phyloP scores from a whole-genome alignment of 495 filamentous ascomycete genomes.

The Podospora appendiculata region DNA sequence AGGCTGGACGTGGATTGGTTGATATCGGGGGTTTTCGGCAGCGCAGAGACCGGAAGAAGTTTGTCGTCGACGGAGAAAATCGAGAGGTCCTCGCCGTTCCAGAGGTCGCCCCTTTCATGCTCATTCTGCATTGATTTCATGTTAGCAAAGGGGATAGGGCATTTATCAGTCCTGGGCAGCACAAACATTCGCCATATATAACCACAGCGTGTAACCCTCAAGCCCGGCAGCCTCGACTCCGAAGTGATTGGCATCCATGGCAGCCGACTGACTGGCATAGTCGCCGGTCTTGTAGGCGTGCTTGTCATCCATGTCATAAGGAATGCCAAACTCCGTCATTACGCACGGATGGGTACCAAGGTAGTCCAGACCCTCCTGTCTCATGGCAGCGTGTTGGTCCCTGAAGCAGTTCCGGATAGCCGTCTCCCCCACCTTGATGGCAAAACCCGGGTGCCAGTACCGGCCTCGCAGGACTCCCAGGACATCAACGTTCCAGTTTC shows the following conservation, averaged over 20 bases:
- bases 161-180: neutral
- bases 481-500: slow-evolving; percentile 93
- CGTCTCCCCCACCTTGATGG: slow-evolving; percentile 85
- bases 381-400: slow-evolving; percentile 83
- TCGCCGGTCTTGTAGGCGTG: slow-evolving; percentile 94
- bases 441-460: slow-evolving; percentile 81
- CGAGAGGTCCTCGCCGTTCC: slow-evolving; percentile 96
- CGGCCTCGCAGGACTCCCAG: slow-evolving; percentile 84
- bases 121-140: slow-evolving; percentile 50
- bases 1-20: slow-evolving; percentile 28
- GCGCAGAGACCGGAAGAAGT: slow-evolving; percentile 48
- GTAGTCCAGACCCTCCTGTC: slow-evolving; percentile 79
- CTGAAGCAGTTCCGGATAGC: slow-evolving; percentile 92
- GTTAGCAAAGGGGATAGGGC: neutral
- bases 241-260: slow-evolving; percentile 96
- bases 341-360: slow-evolving; percentile 88
- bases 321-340: slow-evolving; percentile 93
- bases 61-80: slow-evolving; percentile 81
- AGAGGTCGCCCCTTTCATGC: slow-evolving; percentile 86
- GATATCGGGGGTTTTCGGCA: slow-evolving; percentile 30
- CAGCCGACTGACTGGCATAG: slow-evolving; percentile 84
- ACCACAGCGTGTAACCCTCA: slow-evolving; percentile 85
- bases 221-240: slow-evolving; percentile 73
- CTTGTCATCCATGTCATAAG: slow-evolving; percentile 98
- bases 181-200: slow-evolving; percentile 67